A percentile compares a stretch with the other conserved stretches of the same genome.
Conservation (phyloP, 257 asterid species). For the Jacaranda mimosifolia region DNA sequence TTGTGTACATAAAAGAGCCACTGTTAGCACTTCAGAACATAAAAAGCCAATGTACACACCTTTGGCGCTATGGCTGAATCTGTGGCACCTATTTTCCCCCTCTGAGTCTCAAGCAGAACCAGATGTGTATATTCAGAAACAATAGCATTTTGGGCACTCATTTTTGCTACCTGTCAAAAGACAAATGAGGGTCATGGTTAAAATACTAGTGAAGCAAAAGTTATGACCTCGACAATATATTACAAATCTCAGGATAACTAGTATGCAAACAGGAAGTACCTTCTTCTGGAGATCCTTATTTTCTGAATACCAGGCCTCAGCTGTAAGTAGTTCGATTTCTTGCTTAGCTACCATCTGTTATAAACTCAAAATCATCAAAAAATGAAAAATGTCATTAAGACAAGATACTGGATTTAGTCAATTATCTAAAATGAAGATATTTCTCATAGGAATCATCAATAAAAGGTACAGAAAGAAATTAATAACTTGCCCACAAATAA, state of each 20-base stretch:
- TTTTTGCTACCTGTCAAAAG: slow-evolving; percentile 70
- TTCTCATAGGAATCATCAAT: too few relatives aligned
- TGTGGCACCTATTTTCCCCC: slow-evolving; percentile 37
- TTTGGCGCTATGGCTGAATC: slow-evolving; percentile 48
- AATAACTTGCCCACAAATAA: neutral
- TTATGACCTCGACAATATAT: too few relatives aligned
- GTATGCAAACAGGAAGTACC: slow-evolving; percentile 52
- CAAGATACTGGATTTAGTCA: neutral
- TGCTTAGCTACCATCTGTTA: slow-evolving; percentile 72
- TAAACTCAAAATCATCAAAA: slow-evolving; percentile 26
- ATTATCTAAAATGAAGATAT: too few relatives aligned
- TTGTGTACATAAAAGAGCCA: too few relatives aligned
- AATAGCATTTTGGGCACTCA: slow-evolving; percentile 60
- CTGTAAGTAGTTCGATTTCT: slow-evolving; percentile 77
- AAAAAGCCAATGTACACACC: slow-evolving; percentile 42
- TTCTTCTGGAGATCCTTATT: slow-evolving; percentile 69
- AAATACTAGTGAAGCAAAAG: too few relatives aligned
- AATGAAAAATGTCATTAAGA: slow-evolving; percentile 21
- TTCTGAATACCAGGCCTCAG: slow-evolving; percentile 87
- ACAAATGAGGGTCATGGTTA: slow-evolving; percentile 11
- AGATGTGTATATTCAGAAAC: slow-evolving; percentile 78
- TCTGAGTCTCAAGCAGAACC: slow-evolving; percentile 62
- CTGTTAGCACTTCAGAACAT: too few relatives aligned
- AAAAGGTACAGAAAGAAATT: neutral
- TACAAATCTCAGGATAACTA: neutral